phyloP scores from a whole-genome alignment of 73 alveolate genomes.

The Blepharisma stoltei region DNA sequence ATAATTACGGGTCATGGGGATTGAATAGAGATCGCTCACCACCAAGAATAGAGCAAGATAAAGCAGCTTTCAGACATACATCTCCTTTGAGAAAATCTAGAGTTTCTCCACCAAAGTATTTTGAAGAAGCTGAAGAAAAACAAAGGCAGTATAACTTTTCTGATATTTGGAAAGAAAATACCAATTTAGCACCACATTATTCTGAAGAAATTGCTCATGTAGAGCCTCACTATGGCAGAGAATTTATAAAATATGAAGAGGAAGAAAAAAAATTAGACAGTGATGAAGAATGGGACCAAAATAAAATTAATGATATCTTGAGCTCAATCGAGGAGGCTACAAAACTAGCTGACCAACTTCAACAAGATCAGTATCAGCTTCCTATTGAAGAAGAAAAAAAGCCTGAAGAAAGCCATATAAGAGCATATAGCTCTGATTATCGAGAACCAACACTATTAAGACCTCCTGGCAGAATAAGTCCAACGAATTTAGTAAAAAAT shows the following conservation, averaged over 20 bases:
- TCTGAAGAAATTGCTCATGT: background rate
- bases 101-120: background rate
- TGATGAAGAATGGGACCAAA: slow-evolving; percentile 20
- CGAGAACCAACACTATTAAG: background rate
- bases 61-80: background rate
- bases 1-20: background rate
- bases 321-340: slow-evolving; percentile 9
- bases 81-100: background rate
- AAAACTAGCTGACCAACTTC: background rate
- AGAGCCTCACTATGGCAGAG: background rate
- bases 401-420: background rate
- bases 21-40: background rate
- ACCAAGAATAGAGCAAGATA: background rate
- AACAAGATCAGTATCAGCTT: background rate
- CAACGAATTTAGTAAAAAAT: background rate
- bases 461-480: background rate
- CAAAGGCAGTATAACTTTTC: background rate
- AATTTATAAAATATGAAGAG: background rate
- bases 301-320: background rate
- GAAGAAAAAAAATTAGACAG: background rate
- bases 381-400: background rate
- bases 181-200: background rate
- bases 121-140: background rate
- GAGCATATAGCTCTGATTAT: background rate
- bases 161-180: background rate